Percentiles rank a stretch among this genome's conserved stretches.
These are phyloP conservation scores for Adenanthera pavonina DNA, from an alignment of 306 rosid species.

Conservation along the genomic window DNA sequence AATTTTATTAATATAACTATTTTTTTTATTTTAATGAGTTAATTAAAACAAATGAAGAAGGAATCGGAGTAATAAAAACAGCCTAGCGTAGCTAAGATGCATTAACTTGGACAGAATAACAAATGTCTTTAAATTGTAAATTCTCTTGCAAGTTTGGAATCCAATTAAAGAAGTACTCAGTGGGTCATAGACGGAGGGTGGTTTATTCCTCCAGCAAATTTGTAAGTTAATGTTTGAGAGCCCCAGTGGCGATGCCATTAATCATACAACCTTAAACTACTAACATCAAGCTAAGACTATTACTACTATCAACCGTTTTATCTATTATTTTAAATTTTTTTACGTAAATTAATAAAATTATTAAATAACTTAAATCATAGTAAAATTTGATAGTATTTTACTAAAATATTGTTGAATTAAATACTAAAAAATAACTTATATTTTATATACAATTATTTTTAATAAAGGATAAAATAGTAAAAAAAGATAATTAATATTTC, in stretches of 20 bases:
- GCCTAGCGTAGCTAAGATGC: constrained; percentile 1
- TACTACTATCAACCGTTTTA: neutral
- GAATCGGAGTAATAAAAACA: neutral
- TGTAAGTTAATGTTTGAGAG: neutral
- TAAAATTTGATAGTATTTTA: no score
- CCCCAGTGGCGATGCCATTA: neutral
- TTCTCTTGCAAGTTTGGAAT: neutral
- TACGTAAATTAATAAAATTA: no score
- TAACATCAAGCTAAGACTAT: neutral
- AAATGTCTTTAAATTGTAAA: neutral
- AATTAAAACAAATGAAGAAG: no score
- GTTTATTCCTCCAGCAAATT: neutral
- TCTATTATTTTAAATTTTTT: no score
- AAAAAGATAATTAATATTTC: no score
- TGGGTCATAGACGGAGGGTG: neutral
- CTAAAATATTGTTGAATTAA: no score
- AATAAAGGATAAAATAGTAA: no score
- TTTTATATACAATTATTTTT: no score
- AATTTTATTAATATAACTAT: no score
- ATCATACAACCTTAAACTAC: neutral
- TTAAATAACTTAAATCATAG: no score
- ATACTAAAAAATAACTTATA: no score
- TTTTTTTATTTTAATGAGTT: no score
- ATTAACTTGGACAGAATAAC: neutral
- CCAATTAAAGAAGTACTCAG: neutral